phyloP scores from a whole-genome alignment of 2,329 filamentous ascomycete genomes.

The Botrytis fabae region DNA sequence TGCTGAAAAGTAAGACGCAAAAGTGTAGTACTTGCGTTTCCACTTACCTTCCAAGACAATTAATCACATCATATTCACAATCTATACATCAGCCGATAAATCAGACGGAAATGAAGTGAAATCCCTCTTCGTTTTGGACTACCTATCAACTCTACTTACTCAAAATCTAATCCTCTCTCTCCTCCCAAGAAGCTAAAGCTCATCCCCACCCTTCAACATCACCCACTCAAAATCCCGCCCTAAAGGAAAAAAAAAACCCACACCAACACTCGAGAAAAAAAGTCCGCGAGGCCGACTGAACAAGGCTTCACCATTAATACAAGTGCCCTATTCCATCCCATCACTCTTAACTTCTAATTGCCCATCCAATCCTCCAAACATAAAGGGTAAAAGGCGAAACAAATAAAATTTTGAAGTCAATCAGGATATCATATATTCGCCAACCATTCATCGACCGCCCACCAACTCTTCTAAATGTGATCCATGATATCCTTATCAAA shows the following conservation, averaged over 20 bases:
- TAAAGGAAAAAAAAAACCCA: neutral
- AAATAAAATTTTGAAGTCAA: conserved; percentile 7
- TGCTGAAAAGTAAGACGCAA: neutral
- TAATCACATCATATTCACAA: neutral
- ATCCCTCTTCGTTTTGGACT: neutral
- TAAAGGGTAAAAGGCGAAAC: conserved; percentile 11
- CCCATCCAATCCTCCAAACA: neutral
- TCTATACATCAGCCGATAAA: neutral
- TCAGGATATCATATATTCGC: conserved; percentile 24
- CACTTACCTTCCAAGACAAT: neutral
- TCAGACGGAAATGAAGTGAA: neutral
- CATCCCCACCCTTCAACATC: neutral
- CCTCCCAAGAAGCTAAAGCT: neutral
- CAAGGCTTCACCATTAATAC: conserved; percentile 21
- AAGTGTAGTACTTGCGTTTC: neutral
- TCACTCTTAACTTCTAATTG: conserved; percentile 17
- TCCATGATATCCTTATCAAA: conserved; percentile 20
- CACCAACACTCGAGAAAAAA: neutral
- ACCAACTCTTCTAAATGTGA: conserved; percentile 19
- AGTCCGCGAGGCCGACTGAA: neutral
- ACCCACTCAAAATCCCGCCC: neutral
- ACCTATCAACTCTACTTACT: conserved; percentile 5
- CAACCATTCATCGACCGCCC: conserved; percentile 17
- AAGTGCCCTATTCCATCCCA: conserved; percentile 7
- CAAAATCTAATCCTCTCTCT: conserved; percentile 2